Percentiles rank a stretch among this genome's conserved stretches.
phyloP scores from a whole-genome alignment of 305 asterid genomes.

The Fraxinus dipetala region DNA sequence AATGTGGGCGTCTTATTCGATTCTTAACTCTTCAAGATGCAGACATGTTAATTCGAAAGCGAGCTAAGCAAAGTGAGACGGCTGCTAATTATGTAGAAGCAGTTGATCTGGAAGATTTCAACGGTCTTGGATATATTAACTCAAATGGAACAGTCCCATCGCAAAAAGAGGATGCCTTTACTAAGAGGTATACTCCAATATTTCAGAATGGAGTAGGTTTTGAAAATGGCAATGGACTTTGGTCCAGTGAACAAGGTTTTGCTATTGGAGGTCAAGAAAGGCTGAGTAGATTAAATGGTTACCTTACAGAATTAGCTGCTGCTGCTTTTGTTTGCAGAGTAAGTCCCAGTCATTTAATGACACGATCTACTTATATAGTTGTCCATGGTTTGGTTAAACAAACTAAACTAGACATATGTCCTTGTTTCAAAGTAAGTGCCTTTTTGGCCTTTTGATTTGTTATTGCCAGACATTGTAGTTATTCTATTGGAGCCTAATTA shows the following conservation, averaged over 20 bases:
- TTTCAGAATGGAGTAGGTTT: constrained; percentile 98
- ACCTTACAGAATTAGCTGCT: constrained; percentile 90
- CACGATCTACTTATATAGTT: not conserved
- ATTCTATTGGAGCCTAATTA: constrained; percentile 2
- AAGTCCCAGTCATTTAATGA: constrained; percentile 21
- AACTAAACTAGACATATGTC: not conserved
- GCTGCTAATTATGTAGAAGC: constrained; percentile 96
- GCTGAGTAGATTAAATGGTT: constrained; percentile 75
- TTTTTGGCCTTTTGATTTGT: not conserved
- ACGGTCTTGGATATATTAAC: constrained; percentile 33
- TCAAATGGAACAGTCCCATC: constrained; percentile 34
- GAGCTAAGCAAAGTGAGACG: constrained; percentile 85
- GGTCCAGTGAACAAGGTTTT: constrained; percentile 88
- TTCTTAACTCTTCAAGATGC: constrained; percentile 92
- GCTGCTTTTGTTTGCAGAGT: constrained; percentile 99
- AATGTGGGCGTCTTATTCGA: constrained; percentile 64
- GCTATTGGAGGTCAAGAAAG: constrained; percentile 98
- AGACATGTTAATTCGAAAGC: constrained; percentile 71
- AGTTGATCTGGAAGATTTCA: constrained; percentile 58
- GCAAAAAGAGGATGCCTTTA: constrained; percentile 40
- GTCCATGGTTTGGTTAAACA: not conserved
- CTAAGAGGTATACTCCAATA: constrained; percentile 39
- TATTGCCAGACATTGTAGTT: not conserved
- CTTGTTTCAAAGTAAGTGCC: not conserved
- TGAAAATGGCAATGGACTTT: constrained; percentile 79